Conservation (phyloP, 2,329 filamentous ascomycete genomes). For the Talaromyces sp. region DNA sequence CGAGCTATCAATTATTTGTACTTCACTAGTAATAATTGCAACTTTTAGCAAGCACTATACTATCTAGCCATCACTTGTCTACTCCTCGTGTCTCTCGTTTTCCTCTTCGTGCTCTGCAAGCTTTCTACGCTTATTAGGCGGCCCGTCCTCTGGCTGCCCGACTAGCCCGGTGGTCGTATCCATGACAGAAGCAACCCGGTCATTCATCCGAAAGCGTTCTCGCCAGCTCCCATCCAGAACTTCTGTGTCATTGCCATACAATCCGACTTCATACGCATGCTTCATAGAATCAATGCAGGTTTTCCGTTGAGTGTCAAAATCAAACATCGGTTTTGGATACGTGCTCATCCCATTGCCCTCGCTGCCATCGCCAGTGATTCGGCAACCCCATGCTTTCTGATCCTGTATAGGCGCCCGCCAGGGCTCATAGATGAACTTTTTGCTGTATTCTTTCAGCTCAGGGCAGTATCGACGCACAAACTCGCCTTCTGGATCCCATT, state of each 20-base stretch:
- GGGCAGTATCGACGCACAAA: slow-evolving; percentile 62
- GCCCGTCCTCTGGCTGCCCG: background rate
- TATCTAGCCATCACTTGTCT: background rate
- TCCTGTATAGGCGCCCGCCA: slow-evolving; percentile 64
- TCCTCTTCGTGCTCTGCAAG: slow-evolving; percentile 5
- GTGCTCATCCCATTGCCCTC: slow-evolving; percentile 38
- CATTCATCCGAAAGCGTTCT: background rate
- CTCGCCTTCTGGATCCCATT: slow-evolving; percentile 64
- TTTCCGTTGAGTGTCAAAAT: slow-evolving; percentile 59
- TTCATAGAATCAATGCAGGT: slow-evolving; percentile 63
- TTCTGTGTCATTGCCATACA: slow-evolving; percentile 59
- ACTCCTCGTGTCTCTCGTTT: slow-evolving; percentile 13
- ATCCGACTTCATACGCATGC: slow-evolving; percentile 61
- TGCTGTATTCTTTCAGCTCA: slow-evolving; percentile 56
- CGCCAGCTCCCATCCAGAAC: slow-evolving; percentile 5
- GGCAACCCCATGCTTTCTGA: slow-evolving; percentile 63
- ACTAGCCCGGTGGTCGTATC: slow-evolving; percentile 2
- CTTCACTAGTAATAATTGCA: background rate
- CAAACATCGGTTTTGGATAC: slow-evolving; percentile 74
- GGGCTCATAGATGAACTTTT: slow-evolving; percentile 63
- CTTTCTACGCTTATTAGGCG: slow-evolving; percentile 3
- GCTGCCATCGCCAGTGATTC: slow-evolving; percentile 52
- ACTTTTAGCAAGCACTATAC: no score
- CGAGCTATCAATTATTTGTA: background rate
- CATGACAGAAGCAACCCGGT: background rate